Base-by-base conservation (phyloP, 2,329 filamentous ascomycete species). In the Pseudogymnoascus sp. region DNA sequence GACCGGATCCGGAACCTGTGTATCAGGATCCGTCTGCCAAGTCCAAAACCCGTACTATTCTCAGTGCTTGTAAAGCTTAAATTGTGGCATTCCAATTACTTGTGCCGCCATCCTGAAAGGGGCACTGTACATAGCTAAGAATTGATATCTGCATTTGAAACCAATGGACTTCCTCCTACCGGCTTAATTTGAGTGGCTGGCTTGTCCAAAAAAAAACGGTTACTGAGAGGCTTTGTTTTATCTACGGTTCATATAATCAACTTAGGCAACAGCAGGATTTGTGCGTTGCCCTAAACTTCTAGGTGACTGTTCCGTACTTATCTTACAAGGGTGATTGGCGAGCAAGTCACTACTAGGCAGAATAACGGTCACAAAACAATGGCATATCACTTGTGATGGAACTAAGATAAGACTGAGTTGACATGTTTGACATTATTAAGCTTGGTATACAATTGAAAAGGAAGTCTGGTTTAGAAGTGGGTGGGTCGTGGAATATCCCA, bases 31-130 rank as follows among this genome's bases (percentile, higher is more conserved):
- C 14, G 28, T 21, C 28, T 56, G 49, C 28, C 25, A 56, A 56
- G 49, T 56, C 28, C 49, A 56, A 12, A 56, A 56, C 7, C n/a
- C 49, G 28, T 56, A 7, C 25, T 56, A 56, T 34, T 56, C n/a
- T 34, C 49, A 56, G 28, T 56, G 49, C 49, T 3, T 65, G 16
- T 63, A 56, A 36, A 34, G n/a, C 49, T 53, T 53, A 53, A 53
- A 53, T 53, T 31, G 46, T 53, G 43, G 43, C 43, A 49, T 49
- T 28, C 7, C 12, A 28, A 25, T 2, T 42, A 42, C 28, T 9
- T 31, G 28, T 31, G 28, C 28, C 28, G 28, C 28, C 28, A 31
- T 8, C 28, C 28, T 11, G 28, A 31, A 31, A 31, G 28, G 28
- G 28, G 28, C 28, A 31, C 28, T 31, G 28, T 31, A 31, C 28